Conservation (phyloP, 2,329 filamentous ascomycete species). For the Talaromyces sp. region DNA sequence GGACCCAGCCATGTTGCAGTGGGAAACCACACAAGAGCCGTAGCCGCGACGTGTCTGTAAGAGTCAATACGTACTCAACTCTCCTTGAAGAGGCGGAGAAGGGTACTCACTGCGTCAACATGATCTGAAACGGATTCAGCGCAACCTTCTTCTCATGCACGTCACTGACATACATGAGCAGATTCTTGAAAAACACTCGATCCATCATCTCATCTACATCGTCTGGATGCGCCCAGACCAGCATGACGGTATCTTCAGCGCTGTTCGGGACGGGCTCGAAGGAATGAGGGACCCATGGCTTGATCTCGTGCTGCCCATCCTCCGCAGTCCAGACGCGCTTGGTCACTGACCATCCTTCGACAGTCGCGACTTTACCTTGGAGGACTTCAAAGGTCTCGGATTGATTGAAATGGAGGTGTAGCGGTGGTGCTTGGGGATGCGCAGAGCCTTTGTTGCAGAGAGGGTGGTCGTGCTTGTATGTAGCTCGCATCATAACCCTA, state of each 20-base stretch:
- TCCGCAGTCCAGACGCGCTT: background rate
- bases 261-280: background rate
- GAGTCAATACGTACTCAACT: background rate
- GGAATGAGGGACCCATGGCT: slow-evolving; percentile 3
- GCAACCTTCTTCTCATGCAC: slow-evolving; percentile 7
- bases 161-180: slow-evolving; percentile 6
- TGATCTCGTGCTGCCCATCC: background rate
- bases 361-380: background rate
- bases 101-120: background rate
- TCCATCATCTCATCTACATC: slow-evolving; percentile 10
- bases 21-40: slow-evolving; percentile 8
- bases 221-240: slow-evolving; percentile 4
- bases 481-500: background rate
- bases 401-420: slow-evolving; percentile 3
- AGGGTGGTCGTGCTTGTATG: background rate
- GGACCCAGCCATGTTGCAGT: slow-evolving; percentile 4
- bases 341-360: background rate
- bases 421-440: slow-evolving; percentile 2
- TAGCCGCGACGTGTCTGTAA: background rate
- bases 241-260: background rate
- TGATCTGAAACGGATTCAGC: slow-evolving; percentile 6
- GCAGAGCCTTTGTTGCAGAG: background rate
- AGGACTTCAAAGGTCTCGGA: slow-evolving; percentile 4
- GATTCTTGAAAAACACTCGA: background rate
- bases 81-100: too few relatives aligned